Conservation (phyloP, 768 basidiomycete genomes). For the Hypsizygus marmoreus region DNA sequence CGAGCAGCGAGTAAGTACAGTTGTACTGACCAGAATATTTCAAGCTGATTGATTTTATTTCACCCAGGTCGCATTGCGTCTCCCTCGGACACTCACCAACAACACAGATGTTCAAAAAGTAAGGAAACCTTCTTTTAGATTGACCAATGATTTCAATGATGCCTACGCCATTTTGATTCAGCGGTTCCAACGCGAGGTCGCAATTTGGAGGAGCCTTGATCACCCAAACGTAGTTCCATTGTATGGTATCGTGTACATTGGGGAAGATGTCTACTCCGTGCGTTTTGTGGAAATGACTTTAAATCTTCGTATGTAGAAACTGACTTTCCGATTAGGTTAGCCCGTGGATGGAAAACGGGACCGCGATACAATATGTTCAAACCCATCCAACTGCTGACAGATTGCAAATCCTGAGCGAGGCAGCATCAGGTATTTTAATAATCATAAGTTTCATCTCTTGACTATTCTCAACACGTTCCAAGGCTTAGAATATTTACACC, state of each 20-base stretch:
- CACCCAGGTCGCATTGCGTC: constrained; percentile 41
- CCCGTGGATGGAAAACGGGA: constrained; percentile 48
- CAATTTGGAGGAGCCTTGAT: constrained; percentile 41
- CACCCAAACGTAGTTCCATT: constrained; percentile 41
- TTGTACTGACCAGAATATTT: background rate
- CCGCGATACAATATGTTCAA: constrained; percentile 36
- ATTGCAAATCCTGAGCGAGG: constrained; percentile 37
- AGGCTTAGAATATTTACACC: constrained; percentile 45
- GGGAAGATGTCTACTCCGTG: constrained; percentile 36
- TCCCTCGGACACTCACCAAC: constrained; percentile 36
- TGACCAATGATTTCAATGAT: background rate
- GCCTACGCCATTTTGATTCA: constrained; percentile 11
- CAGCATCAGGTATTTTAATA: constrained; percentile 33
- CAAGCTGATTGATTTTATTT: background rate
- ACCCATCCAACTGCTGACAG: constrained; percentile 33
- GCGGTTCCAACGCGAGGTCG: constrained; percentile 45
- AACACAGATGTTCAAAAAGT: constrained; percentile 37
- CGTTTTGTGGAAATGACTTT: no score
- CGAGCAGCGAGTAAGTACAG: constrained; percentile 34
- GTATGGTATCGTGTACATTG: constrained; percentile 39
- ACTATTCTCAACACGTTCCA: background rate
- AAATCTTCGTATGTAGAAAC: background rate
- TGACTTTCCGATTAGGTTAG: constrained; percentile 35
- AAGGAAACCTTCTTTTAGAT: background rate
- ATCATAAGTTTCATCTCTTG: background rate